phyloP scores from a whole-genome alignment of 495 filamentous ascomycete species.

The Hypoxylon perforatum region DNA sequence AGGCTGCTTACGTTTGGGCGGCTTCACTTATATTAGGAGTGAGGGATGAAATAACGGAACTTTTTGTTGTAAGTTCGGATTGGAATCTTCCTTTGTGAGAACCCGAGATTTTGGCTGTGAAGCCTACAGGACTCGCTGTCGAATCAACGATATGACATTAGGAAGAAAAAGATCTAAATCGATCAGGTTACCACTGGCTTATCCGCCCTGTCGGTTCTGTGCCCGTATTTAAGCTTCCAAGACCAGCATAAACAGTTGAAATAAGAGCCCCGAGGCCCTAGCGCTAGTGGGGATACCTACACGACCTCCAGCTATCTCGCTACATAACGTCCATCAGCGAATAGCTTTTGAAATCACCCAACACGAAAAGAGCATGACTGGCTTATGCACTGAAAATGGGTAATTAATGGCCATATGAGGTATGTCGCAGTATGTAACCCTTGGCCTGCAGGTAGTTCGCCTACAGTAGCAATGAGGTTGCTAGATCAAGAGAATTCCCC shows the following conservation, averaged over 20 bases:
- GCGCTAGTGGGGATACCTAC: slow-evolving; percentile 8
- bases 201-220: slow-evolving; percentile 30
- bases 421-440: slow-evolving; percentile 13
- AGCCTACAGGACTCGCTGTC: slow-evolving; percentile 9
- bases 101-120: slow-evolving; percentile 1
- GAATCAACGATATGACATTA: neutral
- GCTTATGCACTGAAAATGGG: slow-evolving; percentile 11
- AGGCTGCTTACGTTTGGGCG: slow-evolving; percentile 1
- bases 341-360: neutral
- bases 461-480: slow-evolving; percentile 7
- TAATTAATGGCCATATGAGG: slow-evolving; percentile 1
- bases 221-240: slow-evolving; percentile 1
- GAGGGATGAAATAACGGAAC: neutral
- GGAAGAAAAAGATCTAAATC: no score
- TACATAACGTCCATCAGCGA: slow-evolving; percentile 1
- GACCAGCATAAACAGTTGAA: slow-evolving; percentile 14
- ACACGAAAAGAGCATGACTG: neutral
- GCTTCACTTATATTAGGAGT: slow-evolving; percentile 1
- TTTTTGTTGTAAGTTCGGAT: neutral
- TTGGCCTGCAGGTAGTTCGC: neutral
- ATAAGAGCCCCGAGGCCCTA: slow-evolving; percentile 12
- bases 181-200: slow-evolving; percentile 7
- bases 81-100: neutral
- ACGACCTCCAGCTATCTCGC: slow-evolving; percentile 22
- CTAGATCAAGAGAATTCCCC: slow-evolving; percentile 12